phyloP scores from a whole-genome alignment of 176 grass and related monocot genomes.

The Thinopyrum elongatum region DNA sequence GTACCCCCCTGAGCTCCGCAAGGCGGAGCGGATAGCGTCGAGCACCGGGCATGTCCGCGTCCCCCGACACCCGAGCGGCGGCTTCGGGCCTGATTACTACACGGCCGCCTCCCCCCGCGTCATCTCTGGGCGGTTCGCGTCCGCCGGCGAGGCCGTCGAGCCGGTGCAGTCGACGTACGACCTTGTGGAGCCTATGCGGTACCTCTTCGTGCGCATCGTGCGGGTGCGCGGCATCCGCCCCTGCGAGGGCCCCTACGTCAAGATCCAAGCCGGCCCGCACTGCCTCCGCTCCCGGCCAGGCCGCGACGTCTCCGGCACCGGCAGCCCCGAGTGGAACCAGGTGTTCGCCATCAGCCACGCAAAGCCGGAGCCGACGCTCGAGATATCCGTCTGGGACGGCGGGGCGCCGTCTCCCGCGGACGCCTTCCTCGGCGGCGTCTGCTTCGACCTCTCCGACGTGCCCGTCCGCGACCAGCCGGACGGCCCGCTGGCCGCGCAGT shows the following conservation, averaged over 20 bases:
- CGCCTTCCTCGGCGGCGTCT: conserved; percentile 81
- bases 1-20: conserved; percentile 71
- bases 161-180: conserved; percentile 62
- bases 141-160: conserved; percentile 47
- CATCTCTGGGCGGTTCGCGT: conserved; percentile 66
- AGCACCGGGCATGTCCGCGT: conserved; percentile 45
- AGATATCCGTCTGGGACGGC: conserved; percentile 83
- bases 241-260: conserved; percentile 76
- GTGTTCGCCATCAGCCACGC: conserved; percentile 69
- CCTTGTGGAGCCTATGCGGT: conserved; percentile 89
- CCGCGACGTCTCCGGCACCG: conserved; percentile 50
- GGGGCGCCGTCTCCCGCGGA: conserved; percentile 35
- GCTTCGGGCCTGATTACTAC: conserved; percentile 22
- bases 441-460: conserved; percentile 95
- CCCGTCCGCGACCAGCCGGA: conserved; percentile 74
- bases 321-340: conserved; percentile 85
- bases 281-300: conserved; percentile 49
- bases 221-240: conserved; percentile 65
- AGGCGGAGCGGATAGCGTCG: conserved; percentile 62
- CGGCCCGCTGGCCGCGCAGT: conserved; percentile 81
- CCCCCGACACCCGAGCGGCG: conserved; percentile 21
- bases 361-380: conserved; percentile 65
- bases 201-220: conserved; percentile 84
- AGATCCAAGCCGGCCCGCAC: conserved; percentile 54
- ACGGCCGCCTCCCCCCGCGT: conserved; percentile 31